Conservation (phyloP, 305 asterid genomes). For the Coffea humblotiana region DNA sequence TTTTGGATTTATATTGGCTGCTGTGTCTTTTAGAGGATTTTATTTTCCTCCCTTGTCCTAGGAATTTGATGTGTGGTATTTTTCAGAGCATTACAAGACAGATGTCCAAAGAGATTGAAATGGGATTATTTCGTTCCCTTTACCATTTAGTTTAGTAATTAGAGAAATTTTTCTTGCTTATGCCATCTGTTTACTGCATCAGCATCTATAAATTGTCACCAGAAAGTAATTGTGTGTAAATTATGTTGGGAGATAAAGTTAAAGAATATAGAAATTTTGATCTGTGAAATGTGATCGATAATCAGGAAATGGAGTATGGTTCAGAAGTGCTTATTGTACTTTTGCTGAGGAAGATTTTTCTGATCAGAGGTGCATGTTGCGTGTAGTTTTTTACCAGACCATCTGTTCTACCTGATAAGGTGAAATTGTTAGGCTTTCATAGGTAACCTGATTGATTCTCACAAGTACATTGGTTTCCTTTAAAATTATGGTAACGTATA, state of each 20-base stretch:
- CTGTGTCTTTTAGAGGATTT: background rate
- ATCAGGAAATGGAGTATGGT: background rate
- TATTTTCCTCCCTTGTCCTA: background rate
- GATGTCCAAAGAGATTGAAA: background rate
- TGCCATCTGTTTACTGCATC: background rate
- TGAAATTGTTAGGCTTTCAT: background rate
- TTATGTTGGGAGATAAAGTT: background rate
- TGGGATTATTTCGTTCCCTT: background rate
- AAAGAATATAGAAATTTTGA: background rate
- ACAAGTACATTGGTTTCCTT: background rate
- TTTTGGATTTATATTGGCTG: background rate
- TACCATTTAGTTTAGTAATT: no score
- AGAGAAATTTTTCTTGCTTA: background rate
- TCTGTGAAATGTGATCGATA: background rate
- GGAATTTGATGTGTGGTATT: background rate
- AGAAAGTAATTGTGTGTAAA: background rate
- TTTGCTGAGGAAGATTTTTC: background rate
- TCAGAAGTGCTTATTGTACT: background rate
- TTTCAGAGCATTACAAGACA: background rate
- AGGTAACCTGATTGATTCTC: background rate
- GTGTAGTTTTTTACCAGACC: background rate
- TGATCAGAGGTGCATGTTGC: no score
- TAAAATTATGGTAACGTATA: background rate
- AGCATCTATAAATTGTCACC: no score
- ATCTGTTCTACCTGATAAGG: background rate